These are phyloP conservation scores for Paratinospora sagittata DNA, from an alignment of 164 flowering plant genomes.

Conservation along the genomic window DNA sequence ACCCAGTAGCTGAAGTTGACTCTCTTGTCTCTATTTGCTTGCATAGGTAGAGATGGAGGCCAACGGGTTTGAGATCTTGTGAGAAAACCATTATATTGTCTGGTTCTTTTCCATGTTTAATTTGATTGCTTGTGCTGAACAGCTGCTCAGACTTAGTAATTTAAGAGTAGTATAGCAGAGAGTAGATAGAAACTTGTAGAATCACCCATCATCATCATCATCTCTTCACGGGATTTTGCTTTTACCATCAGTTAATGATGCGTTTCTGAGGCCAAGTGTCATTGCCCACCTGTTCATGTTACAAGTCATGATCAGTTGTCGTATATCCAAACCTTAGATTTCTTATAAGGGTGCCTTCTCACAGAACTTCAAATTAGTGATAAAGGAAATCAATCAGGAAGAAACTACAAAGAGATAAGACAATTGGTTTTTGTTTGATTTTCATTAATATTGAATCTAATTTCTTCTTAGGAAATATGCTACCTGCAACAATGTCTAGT, in stretches of 20 bases:
- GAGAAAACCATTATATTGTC: slow-evolving; percentile 7
- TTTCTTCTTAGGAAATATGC: slow-evolving; percentile 28
- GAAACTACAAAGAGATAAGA: slow-evolving; percentile 1
- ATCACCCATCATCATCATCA: slow-evolving; percentile 25
- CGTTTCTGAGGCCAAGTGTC: slow-evolving; percentile 28
- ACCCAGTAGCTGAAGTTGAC: slow-evolving; percentile 14
- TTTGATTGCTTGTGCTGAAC: slow-evolving; percentile 27
- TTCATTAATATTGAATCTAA: slow-evolving; percentile 20
- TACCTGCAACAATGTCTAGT: slow-evolving; percentile 51
- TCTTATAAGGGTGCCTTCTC: background rate
- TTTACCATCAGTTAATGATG: slow-evolving; percentile 20
- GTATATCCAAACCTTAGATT: slow-evolving; percentile 1
- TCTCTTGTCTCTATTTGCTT: slow-evolving; percentile 13
- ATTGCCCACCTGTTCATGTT: slow-evolving; percentile 21
- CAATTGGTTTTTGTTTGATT: slow-evolving; percentile 15
- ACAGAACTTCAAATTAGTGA: slow-evolving; percentile 3
- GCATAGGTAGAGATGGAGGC: slow-evolving; percentile 16
- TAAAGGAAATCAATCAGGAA: slow-evolving; percentile 5
- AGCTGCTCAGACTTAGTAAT: slow-evolving; percentile 29
- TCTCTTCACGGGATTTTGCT: slow-evolving; percentile 14
- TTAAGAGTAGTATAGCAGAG: slow-evolving; percentile 44
- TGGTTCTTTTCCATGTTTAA: slow-evolving; percentile 20
- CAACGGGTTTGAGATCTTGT: background rate
- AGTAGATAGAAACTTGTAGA: slow-evolving; percentile 38
- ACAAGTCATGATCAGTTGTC: slow-evolving; percentile 4